Evolutionary conservation across 106 monocot species (phyloP), one percentile per base, ranked within the genome.

Genomic region (Apostasia ramifera): DNA sequence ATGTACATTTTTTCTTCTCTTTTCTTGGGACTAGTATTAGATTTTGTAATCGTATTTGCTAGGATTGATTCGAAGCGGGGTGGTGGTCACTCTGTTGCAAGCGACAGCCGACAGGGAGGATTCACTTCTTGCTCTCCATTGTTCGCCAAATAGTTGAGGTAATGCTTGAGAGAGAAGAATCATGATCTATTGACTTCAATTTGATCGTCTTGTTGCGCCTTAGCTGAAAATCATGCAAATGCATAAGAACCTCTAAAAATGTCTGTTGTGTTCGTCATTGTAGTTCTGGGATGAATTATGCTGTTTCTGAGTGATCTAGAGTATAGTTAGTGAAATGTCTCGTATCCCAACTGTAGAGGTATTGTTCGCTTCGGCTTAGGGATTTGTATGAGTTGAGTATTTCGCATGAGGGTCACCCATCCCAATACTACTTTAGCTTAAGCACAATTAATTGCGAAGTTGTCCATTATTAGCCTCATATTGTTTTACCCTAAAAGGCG

Each of bases 41-140:
- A 26, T 68, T 13, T 1, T 47, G 48, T 8, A 49, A 47, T 57
- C 6, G 1, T 38, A 13, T 39, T 46, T 60, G 11, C 47, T 56
- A 94, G 94, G 94, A 13, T 68, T 94, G 73, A 87, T 91, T 76
- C 90, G 83, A 6, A 84, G 84, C 37, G 78, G 87, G 52, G 81
- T 71, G 49, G 5, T 81, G 52, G 54, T 85, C 68, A 57, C 84
- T 15, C 59, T 91, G 74, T 74, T 94, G 87, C 94, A 94, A 72
- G 90, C 87, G 94, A 91, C 90, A 72, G 94, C 88, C 87, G 94
- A 91, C 90, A 72, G 94, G 94, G 67, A 75, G 94, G 77, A 91
- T 88, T 66, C 94, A 94, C 71, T 94, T 94, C 77, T 70, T 90
- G 72, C 77, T 94, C 38, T 90, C 94, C 55, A 78, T 94, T 56